phyloP scores from a whole-genome alignment of 129 eudicot species.

The Rutidosis leptorrhynchoides region DNA sequence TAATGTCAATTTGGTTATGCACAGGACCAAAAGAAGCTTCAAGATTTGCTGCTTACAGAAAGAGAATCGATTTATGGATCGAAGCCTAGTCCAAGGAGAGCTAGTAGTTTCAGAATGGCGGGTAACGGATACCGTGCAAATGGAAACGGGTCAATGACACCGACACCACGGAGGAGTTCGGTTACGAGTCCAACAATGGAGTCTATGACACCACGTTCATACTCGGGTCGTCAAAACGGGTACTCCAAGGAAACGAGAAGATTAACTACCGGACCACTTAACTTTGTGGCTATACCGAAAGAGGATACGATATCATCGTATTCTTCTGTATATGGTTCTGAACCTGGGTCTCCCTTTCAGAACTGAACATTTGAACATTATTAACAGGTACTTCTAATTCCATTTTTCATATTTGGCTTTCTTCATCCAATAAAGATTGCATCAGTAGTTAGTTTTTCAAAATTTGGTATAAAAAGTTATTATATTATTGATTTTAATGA shows the following conservation, averaged over 20 bases:
- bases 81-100: conserved; percentile 84
- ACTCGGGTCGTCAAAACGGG: conserved; percentile 70
- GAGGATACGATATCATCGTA: conserved; percentile 85
- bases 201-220: conserved; percentile 72
- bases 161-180: conserved; percentile 73
- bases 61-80: conserved; percentile 82
- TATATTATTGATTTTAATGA: not conserved
- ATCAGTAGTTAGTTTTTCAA: not conserved
- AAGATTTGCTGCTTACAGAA: conserved; percentile 68
- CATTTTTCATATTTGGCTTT: not conserved
- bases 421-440: not conserved
- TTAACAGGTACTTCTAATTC: conserved; percentile 36
- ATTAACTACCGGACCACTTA: conserved; percentile 65
- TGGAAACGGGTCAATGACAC: conserved; percentile 72
- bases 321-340: conserved; percentile 83
- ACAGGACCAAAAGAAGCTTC: conserved; percentile 88
- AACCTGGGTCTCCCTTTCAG: conserved; percentile 83
- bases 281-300: conserved; percentile 68
- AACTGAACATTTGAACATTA: conserved; percentile 34
- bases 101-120: conserved; percentile 65
- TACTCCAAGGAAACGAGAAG: conserved; percentile 79
- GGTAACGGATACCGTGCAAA: conserved; percentile 50
- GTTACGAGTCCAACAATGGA: conserved; percentile 55
- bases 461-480: not conserved
- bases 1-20: conserved; percentile 10